Evolutionary conservation across 805 yeast species (phyloP).

Genomic region (Torulaspora microellipsoides): DNA sequence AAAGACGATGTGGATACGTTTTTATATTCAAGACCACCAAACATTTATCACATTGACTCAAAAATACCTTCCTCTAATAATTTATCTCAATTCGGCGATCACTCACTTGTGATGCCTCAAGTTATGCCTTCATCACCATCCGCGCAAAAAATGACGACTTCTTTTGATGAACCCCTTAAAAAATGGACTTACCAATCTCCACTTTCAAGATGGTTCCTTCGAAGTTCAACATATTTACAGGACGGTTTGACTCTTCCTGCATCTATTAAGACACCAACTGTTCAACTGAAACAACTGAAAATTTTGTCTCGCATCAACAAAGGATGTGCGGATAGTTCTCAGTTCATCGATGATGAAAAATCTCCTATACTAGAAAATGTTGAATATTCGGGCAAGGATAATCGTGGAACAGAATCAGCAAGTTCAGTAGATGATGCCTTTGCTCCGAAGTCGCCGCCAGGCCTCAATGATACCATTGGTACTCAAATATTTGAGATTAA

Average conservation of each 20-base stretch:
- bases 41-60: constrained; percentile 22
- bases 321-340: constrained; percentile 9
- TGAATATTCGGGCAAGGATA: background rate
- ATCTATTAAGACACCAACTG: constrained; percentile 22
- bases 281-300: constrained; percentile 27
- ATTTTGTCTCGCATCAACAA: constrained; percentile 23
- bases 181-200: constrained; percentile 35
- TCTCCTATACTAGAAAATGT: constrained; percentile 23
- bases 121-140: constrained; percentile 2
- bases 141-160: background rate
- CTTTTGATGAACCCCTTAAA: background rate
- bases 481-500: constrained; percentile 7
- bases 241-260: constrained; percentile 8
- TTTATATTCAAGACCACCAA: constrained; percentile 28
- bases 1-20: constrained; percentile 19
- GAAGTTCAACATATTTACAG: constrained; percentile 27
- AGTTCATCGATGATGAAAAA: constrained; percentile 16
- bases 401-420: background rate
- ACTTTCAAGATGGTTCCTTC: constrained; percentile 32
- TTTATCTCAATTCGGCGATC: background rate
- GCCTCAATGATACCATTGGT: constrained; percentile 16
- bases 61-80: constrained; percentile 14
- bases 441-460: constrained; percentile 5
- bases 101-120: background rate
- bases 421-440: background rate